A percentile compares a stretch with the other conserved stretches of the same genome.
Evolutionary conservation across 352 stramenopile species (phyloP).

Genomic region (Pythium chondricola): DNA sequence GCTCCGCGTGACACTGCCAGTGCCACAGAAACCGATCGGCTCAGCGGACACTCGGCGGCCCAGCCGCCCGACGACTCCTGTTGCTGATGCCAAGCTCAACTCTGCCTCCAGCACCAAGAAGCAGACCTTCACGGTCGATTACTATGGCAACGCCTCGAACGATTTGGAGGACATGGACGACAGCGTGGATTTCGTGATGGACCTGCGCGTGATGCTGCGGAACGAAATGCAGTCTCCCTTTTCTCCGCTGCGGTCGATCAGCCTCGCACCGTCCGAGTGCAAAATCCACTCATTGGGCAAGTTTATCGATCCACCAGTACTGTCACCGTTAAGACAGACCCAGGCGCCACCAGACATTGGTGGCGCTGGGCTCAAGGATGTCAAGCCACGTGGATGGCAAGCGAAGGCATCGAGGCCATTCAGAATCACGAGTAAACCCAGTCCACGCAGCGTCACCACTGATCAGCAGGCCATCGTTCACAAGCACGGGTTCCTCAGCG

Average conservation of each 20-base stretch:
- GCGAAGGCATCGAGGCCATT: not conserved
- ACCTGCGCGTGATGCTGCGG: constrained; percentile 8
- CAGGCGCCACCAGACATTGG: not conserved
- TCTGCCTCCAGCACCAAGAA: not conserved
- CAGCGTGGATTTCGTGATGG: constrained; percentile 12
- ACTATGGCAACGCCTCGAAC: constrained; percentile 1
- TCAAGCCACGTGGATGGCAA: not conserved
- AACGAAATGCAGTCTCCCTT: constrained; percentile 17
- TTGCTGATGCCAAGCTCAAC: not conserved
- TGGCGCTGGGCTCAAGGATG: not conserved
- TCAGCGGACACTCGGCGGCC: not conserved
- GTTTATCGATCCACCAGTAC: too few relatives aligned
- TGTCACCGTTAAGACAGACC: too few relatives aligned
- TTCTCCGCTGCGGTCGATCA: constrained; percentile 40
- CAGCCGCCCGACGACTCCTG: not conserved
- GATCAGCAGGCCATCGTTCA: not conserved
- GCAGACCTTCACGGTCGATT: constrained; percentile 5
- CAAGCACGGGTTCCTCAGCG: constrained; percentile 8
- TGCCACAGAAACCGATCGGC: not conserved
- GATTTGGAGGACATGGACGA: not conserved
- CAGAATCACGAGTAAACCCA: not conserved
- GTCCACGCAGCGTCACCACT: not conserved
- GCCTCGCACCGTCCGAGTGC: constrained; percentile 27
- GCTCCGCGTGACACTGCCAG: constrained; percentile 10
- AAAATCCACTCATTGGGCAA: constrained; percentile 34